A percentile compares a stretch with the other conserved stretches of the same genome.
Conservation (phyloP, 805 yeast genomes). For the Kodamaea fukazawae region DNA sequence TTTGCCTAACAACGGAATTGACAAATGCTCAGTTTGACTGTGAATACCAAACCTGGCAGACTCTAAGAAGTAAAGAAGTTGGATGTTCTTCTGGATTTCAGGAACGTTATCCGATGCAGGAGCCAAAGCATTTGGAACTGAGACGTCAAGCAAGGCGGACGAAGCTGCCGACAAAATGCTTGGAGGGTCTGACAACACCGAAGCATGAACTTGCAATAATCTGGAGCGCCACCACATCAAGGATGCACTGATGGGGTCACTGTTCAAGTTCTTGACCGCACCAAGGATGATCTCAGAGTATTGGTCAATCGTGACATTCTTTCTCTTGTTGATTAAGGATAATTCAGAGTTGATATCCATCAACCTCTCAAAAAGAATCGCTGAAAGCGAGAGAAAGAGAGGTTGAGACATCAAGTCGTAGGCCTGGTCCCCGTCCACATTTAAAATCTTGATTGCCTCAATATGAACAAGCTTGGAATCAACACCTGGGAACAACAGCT, state of each 20-base stretch:
- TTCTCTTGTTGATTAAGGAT: constrained; percentile 39
- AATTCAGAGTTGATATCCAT: constrained; percentile 36
- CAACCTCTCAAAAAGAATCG: constrained; percentile 36
- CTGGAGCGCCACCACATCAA: constrained; percentile 76
- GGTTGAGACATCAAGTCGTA: constrained; percentile 51
- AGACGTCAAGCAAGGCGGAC: constrained; percentile 36
- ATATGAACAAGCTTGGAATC: constrained; percentile 19
- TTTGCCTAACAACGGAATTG: constrained; percentile 51
- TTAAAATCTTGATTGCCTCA: constrained; percentile 41
- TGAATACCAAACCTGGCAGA: constrained; percentile 61
- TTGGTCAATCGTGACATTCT: constrained; percentile 24
- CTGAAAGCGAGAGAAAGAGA: constrained; percentile 28
- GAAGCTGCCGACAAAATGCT: constrained; percentile 46
- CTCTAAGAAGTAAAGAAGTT: constrained; percentile 60
- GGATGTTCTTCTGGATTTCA: constrained; percentile 35
- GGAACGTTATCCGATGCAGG: constrained; percentile 30
- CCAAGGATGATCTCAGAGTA: constrained; percentile 16
- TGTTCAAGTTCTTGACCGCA: constrained; percentile 7
- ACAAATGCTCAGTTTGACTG: constrained; percentile 60
- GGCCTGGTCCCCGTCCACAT: constrained; percentile 66
- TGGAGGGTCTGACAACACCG: constrained; percentile 62
- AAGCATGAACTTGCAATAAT: constrained; percentile 59
- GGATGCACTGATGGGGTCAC: constrained; percentile 43
- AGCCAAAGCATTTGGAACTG: constrained; percentile 26
- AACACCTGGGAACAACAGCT: constrained; percentile 26